These are phyloP conservation scores for Beta lomatogona DNA, from an alignment of 179 eudicot genomes.

Conservation along the genomic window DNA sequence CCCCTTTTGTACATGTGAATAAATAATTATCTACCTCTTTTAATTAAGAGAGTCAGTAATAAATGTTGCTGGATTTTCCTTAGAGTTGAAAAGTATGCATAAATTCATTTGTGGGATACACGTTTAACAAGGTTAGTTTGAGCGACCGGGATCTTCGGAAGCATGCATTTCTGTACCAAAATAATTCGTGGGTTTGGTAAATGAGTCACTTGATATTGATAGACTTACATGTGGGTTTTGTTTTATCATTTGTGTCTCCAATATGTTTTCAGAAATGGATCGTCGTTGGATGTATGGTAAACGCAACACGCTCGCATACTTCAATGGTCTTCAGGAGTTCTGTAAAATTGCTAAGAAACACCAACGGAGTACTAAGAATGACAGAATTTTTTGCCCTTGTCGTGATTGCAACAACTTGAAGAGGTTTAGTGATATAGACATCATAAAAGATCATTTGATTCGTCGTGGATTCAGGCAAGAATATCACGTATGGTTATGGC, in stretches of 20 bases:
- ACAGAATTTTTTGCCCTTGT: neutral
- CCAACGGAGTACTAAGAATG: neutral
- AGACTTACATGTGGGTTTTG: neutral
- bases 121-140: neutral
- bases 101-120: neutral
- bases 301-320: neutral
- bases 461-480: neutral
- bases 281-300: conserved; percentile 1
- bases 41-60: neutral
- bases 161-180: neutral
- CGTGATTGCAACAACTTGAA: neutral
- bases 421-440: neutral
- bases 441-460: neutral
- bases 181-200: neutral
- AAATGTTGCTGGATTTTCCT: neutral
- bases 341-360: neutral
- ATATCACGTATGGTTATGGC: neutral
- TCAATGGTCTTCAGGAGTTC: neutral
- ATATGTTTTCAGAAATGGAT: neutral
- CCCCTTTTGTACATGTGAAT: neutral
- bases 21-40: neutral
- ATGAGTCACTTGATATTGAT: neutral
- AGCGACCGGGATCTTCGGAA: neutral
- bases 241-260: neutral
- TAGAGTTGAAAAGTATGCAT: neutral